A percentile compares a stretch with the other conserved stretches of the same genome.
These are phyloP conservation scores for Aethionema arabicum DNA, from an alignment of 345 rosid genomes.

Conservation along the genomic window DNA sequence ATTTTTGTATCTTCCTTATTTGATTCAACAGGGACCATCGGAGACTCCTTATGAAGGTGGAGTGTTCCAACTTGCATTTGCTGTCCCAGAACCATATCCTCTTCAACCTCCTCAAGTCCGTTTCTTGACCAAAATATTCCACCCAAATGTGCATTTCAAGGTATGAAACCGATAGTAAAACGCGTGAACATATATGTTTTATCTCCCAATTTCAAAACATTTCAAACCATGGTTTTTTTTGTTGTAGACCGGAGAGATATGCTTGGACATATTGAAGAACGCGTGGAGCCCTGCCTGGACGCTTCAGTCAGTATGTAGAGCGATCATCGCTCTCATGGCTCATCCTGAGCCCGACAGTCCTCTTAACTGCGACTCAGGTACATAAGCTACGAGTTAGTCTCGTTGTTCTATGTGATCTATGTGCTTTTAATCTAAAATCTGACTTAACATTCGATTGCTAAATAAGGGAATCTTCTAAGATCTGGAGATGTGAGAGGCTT, in stretches of 20 bases:
- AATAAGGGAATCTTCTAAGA: slow-evolving; percentile 81
- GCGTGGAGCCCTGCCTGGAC: slow-evolving; percentile 99
- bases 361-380: slow-evolving; percentile 96
- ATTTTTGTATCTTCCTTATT: background rate
- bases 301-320: slow-evolving; percentile 96
- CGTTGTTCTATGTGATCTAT: background rate
- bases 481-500: slow-evolving; percentile 91
- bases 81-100: slow-evolving; percentile 97
- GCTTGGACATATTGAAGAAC: slow-evolving; percentile 95
- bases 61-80: slow-evolving; percentile 88
- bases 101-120: slow-evolving; percentile 99
- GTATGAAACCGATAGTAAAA: slow-evolving; percentile 35
- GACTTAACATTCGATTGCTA: slow-evolving; percentile 7
- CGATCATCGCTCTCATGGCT: slow-evolving; percentile 96
- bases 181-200: background rate
- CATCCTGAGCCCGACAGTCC: slow-evolving; percentile 98
- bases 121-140: slow-evolving; percentile 94
- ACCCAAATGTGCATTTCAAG: slow-evolving; percentile 99
- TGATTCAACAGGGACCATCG: slow-evolving; percentile 64
- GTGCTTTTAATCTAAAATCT: slow-evolving; percentile 4
- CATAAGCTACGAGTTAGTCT: slow-evolving; percentile 2
- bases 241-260: slow-evolving; percentile 89
- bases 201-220: background rate
- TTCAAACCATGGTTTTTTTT: background rate
- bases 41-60: slow-evolving; percentile 99